These are phyloP conservation scores for Suhomyces tanzawaensis DNA, from an alignment of 805 yeast species.

Conservation along the genomic window DNA sequence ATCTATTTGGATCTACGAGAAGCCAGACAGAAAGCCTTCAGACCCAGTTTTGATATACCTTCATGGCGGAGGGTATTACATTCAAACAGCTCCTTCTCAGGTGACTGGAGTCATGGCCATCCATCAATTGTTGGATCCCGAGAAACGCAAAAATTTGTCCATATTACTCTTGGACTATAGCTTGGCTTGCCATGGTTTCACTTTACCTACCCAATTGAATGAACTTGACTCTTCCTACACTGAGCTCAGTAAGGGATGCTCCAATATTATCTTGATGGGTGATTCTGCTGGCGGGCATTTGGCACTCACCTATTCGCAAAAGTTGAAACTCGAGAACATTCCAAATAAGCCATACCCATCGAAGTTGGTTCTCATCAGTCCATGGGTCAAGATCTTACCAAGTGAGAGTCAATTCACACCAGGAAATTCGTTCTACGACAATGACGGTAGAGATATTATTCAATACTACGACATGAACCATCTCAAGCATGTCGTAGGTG, in stretches of 20 bases:
- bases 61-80: conserved; percentile 42
- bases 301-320: conserved; percentile 28
- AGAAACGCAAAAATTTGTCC: conserved; percentile 16
- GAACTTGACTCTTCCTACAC: conserved; percentile 30
- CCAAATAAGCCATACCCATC: conserved; percentile 23
- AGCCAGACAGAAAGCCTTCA: conserved; percentile 18
- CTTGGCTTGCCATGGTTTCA: conserved; percentile 27
- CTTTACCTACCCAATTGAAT: conserved; percentile 32
- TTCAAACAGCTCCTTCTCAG: conserved; percentile 31
- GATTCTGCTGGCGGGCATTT: conserved; percentile 46
- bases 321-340: conserved; percentile 14
- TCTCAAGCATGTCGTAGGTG: conserved; percentile 11
- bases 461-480: background rate
- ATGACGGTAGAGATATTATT: conserved; percentile 14
- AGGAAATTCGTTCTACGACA: conserved; percentile 37
- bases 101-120: conserved; percentile 27
- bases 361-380: conserved; percentile 29
- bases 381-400: conserved; percentile 38
- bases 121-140: conserved; percentile 27
- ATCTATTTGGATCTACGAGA: conserved; percentile 35
- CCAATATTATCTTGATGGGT: conserved; percentile 35
- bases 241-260: conserved; percentile 16
- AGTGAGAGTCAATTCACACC: conserved; percentile 18
- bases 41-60: conserved; percentile 34
- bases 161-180: conserved; percentile 25